Evolutionary conservation across 1,139 yeast species (phyloP).

Genomic region (Scheffersomyces insectosa): DNA sequence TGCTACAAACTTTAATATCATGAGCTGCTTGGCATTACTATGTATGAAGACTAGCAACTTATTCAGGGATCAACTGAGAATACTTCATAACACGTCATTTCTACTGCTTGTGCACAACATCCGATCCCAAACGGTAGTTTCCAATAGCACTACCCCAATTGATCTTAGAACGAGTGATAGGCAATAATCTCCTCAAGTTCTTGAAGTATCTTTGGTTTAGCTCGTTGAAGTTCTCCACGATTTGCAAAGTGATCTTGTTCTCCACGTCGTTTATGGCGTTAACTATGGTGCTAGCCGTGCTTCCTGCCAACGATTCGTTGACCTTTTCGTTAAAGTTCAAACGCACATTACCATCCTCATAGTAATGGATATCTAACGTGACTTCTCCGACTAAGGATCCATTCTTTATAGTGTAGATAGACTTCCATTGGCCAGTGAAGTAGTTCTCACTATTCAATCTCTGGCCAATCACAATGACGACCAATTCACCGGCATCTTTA

Average conservation of each 20-base stretch:
- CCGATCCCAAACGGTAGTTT: slow-evolving; percentile 84
- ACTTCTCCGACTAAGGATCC: slow-evolving; percentile 53
- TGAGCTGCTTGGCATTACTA: no score
- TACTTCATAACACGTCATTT: background rate
- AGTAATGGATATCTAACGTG: slow-evolving; percentile 80
- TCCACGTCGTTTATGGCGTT: slow-evolving; percentile 61
- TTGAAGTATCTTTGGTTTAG: slow-evolving; percentile 84
- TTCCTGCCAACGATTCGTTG: slow-evolving; percentile 14
- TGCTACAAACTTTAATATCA: no score
- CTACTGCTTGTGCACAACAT: slow-evolving; percentile 51
- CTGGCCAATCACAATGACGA: slow-evolving; percentile 60
- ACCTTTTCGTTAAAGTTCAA: slow-evolving; percentile 57
- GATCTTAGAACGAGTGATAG: slow-evolving; percentile 86
- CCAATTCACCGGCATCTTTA: slow-evolving; percentile 19
- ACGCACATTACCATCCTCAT: slow-evolving; percentile 93
- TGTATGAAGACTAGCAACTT: no score
- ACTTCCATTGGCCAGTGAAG: slow-evolving; percentile 90
- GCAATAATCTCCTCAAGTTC: slow-evolving; percentile 83
- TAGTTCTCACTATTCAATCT: slow-evolving; percentile 74
- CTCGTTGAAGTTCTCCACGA: slow-evolving; percentile 65
- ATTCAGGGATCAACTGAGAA: no score
- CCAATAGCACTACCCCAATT: slow-evolving; percentile 97
- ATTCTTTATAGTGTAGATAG: slow-evolving; percentile 51
- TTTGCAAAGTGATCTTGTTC: slow-evolving; percentile 54
- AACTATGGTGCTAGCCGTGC: slow-evolving; percentile 37